Evolutionary conservation across 257 asterid species (phyloP).

Genomic region (Solanum raphanifolium): DNA sequence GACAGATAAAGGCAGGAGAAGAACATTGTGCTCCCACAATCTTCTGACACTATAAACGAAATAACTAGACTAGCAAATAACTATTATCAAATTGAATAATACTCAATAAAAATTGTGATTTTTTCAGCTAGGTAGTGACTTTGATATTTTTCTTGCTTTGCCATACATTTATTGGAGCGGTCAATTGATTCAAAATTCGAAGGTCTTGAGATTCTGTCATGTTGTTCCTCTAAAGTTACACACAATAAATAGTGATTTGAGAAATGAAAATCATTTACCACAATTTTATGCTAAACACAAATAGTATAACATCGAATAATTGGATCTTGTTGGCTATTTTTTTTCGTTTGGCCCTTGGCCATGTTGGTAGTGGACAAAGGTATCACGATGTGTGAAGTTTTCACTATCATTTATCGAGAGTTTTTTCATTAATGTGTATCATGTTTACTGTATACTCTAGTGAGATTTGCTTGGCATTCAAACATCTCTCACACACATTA

Average conservation of each 20-base stretch:
- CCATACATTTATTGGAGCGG: no score
- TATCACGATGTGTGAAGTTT: no score
- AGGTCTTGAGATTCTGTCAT: no score
- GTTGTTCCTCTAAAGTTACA: not conserved
- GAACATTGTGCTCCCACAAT: not conserved
- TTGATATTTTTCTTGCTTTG: no score
- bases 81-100: not conserved
- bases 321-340: no score
- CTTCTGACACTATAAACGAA: no score
- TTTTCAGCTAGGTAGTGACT: no score
- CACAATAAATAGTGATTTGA: not conserved
- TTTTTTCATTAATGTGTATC: not conserved
- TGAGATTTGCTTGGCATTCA: not conserved
- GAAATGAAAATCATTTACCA: not conserved
- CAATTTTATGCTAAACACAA: not conserved
- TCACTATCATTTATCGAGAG: no score
- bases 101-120: not conserved
- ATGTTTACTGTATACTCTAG: not conserved
- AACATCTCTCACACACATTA: no score
- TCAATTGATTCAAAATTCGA: no score
- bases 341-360: not conserved
- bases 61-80: no score
- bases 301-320: no score
- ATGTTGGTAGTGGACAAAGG: not conserved
- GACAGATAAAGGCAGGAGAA: not conserved